A percentile compares a stretch with the other conserved stretches of the same genome.
Conservation (phyloP, 2,329 filamentous ascomycete genomes). For the Penicillium sp. region DNA sequence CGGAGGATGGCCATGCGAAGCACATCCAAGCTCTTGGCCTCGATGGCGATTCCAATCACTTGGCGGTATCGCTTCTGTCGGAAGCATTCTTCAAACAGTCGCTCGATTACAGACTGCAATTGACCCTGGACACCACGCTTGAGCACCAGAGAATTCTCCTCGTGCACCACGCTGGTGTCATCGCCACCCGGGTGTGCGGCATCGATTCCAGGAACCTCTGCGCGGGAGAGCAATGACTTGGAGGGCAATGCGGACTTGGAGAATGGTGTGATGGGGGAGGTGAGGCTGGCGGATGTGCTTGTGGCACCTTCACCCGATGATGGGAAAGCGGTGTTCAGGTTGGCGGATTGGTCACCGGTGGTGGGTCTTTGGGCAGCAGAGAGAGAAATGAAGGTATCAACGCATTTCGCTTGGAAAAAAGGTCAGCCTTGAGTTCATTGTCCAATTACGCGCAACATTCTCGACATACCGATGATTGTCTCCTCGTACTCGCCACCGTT, state of each 20-base stretch:
- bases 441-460: not conserved
- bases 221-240: slow-evolving; percentile 90
- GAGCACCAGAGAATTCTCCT: slow-evolving; percentile 65
- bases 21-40: slow-evolving; percentile 88
- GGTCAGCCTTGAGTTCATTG: not conserved
- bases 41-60: slow-evolving; percentile 94
- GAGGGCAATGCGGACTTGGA: slow-evolving; percentile 90
- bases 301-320: slow-evolving; percentile 65
- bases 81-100: slow-evolving; percentile 89
- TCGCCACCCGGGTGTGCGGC: slow-evolving; percentile 58
- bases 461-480: slow-evolving; percentile 78
- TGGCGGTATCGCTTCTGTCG: slow-evolving; percentile 85
- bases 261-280: slow-evolving; percentile 91
- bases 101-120: slow-evolving; percentile 80
- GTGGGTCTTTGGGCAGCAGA: slow-evolving; percentile 61
- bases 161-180: slow-evolving; percentile 55
- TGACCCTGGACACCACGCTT: slow-evolving; percentile 75
- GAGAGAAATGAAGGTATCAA: slow-evolving; percentile 94
- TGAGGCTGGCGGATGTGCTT: slow-evolving; percentile 66
- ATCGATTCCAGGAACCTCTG: slow-evolving; percentile 64
- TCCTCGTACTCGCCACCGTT: slow-evolving; percentile 94
- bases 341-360: slow-evolving; percentile 58
- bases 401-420: slow-evolving; percentile 70
- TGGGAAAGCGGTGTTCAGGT: slow-evolving; percentile 79
- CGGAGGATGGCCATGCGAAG: slow-evolving; percentile 83